A percentile compares a stretch with the other conserved stretches of the same genome.
These are phyloP conservation scores for Medicago arabica DNA, from an alignment of 306 rosid genomes.

Conservation along the genomic window DNA sequence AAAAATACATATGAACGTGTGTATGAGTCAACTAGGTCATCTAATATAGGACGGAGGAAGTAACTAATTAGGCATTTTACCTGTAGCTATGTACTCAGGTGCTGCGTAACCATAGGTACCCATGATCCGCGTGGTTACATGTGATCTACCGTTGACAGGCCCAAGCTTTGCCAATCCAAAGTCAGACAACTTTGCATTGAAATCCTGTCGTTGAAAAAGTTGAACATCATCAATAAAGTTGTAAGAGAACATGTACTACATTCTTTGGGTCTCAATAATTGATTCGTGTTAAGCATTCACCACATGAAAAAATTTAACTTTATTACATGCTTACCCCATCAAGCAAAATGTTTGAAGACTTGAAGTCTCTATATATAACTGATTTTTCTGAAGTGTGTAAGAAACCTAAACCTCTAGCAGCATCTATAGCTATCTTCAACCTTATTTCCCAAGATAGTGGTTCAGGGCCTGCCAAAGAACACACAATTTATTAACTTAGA, in stretches of 20 bases:
- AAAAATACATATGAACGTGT: too few species aligned
- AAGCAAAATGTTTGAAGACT: slow-evolving; percentile 80
- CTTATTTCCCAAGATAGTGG: slow-evolving; percentile 74
- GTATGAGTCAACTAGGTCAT: too few species aligned
- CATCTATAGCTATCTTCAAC: slow-evolving; percentile 81
- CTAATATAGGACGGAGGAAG: too few species aligned
- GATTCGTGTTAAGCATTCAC: too few species aligned
- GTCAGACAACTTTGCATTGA: slow-evolving; percentile 78
- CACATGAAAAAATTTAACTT: too few species aligned
- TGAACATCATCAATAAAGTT: background rate
- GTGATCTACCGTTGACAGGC: slow-evolving; percentile 68
- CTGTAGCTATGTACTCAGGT: slow-evolving; percentile 85
- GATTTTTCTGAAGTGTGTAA: slow-evolving; percentile 69
- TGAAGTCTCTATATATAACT: slow-evolving; percentile 85
- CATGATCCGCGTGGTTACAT: slow-evolving; percentile 66
- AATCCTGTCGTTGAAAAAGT: slow-evolving; percentile 43
- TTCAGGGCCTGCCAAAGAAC: slow-evolving; percentile 49
- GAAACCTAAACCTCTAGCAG: slow-evolving; percentile 73
- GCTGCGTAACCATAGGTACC: slow-evolving; percentile 94
- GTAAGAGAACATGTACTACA: too few species aligned
- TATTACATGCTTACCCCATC: slow-evolving; percentile 53
- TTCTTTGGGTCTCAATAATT: too few species aligned
- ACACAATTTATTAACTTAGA: background rate
- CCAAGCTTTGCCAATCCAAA: slow-evolving; percentile 89
- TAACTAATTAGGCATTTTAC: too few species aligned